A percentile compares a stretch with the other conserved stretches of the same genome.
Conservation (phyloP, 2,329 filamentous ascomycete species). For the Fusarium sp. region DNA sequence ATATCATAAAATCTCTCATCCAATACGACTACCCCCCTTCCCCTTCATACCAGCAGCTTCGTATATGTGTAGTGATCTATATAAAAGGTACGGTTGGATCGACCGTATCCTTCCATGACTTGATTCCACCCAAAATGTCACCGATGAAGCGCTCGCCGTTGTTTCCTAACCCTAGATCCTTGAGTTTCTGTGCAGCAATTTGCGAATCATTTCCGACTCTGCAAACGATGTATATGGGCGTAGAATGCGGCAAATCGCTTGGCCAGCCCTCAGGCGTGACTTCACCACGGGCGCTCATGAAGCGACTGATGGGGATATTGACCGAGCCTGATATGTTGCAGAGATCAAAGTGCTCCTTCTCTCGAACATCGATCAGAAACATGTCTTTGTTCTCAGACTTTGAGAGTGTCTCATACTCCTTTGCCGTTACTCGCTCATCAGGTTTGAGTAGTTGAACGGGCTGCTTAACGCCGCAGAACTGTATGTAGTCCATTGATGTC, state of each 20-base stretch:
- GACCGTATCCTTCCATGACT: conserved; percentile 78
- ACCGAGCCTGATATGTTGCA: conserved; percentile 81
- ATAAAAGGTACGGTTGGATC: conserved; percentile 70
- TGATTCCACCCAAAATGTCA: conserved; percentile 79
- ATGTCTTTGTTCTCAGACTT: conserved; percentile 53
- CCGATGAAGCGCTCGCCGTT: conserved; percentile 70
- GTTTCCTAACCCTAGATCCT: conserved; percentile 69
- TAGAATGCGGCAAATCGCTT: conserved; percentile 54
- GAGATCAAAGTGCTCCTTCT: conserved; percentile 86
- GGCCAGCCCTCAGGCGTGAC: conserved; percentile 57
- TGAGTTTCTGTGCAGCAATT: conserved; percentile 73
- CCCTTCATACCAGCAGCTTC: conserved; percentile 29
- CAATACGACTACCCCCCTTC: conserved; percentile 32
- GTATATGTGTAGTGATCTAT: conserved; percentile 46
- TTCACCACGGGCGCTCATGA: conserved; percentile 64
- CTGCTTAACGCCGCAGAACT: conserved; percentile 79
- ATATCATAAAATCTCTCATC: conserved; percentile 48
- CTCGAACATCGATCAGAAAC: conserved; percentile 84
- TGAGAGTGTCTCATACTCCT: conserved; percentile 65
- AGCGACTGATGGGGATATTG: conserved; percentile 72
- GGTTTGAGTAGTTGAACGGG: conserved; percentile 69
- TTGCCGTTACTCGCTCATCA: conserved; percentile 76
- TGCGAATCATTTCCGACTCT: conserved; percentile 85
- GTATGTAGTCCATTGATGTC: conserved; percentile 81
- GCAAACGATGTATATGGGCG: conserved; percentile 79